These are phyloP conservation scores for Suillus alpinus DNA, from an alignment of 768 basidiomycete species.

Conservation along the genomic window DNA sequence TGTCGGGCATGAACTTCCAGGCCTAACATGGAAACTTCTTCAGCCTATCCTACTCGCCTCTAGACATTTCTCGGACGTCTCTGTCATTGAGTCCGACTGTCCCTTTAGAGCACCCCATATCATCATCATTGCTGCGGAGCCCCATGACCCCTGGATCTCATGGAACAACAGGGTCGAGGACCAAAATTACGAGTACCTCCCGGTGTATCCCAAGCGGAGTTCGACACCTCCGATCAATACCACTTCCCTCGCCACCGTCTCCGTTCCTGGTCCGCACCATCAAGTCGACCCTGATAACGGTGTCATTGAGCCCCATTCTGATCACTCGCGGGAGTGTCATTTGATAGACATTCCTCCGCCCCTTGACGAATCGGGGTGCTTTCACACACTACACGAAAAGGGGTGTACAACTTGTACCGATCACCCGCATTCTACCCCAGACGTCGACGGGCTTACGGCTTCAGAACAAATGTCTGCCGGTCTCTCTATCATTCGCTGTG, in stretches of 20 bases:
- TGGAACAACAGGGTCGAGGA: conserved; percentile 28
- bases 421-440: not conserved
- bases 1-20: not conserved
- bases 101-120: conserved; percentile 47
- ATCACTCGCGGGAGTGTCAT: conserved; percentile 6
- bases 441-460: not conserved
- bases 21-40: not conserved
- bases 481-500: conserved; percentile 1
- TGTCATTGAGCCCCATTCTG: not conserved
- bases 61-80: conserved; percentile 28
- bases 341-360: not conserved
- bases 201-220: not conserved
- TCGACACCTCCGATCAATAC: not conserved
- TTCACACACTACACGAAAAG: conserved; percentile 4
- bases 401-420: not conserved
- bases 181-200: conserved; percentile 5
- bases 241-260: not conserved
- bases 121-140: conserved; percentile 38
- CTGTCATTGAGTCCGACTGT: conserved; percentile 41
- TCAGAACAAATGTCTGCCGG: not conserved
- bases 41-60: conserved; percentile 33
- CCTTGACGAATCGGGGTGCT: not conserved
- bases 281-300: not conserved
- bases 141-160: conserved; percentile 38
- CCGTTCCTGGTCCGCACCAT: not conserved